Conservation (phyloP, 1,139 yeast genomes). For the Barnettozyma hawaiiensis region DNA sequence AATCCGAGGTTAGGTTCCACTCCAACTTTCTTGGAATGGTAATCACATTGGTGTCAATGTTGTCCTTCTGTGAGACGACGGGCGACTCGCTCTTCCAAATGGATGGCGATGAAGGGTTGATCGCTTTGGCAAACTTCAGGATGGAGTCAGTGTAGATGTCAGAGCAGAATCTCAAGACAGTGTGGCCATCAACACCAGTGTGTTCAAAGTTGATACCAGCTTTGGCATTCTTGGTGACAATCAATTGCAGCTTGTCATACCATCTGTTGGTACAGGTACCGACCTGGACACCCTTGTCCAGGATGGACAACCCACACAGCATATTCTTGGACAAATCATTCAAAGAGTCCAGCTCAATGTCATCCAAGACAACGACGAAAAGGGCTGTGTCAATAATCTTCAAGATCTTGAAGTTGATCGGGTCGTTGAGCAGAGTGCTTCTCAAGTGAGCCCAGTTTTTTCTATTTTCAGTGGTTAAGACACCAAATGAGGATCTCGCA, state of each 20-base stretch:
- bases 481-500: conserved; percentile 82
- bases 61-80: conserved; percentile 37
- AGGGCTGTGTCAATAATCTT: conserved; percentile 74
- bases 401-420: conserved; percentile 62
- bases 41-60: conserved; percentile 36
- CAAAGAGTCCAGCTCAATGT: conserved; percentile 59
- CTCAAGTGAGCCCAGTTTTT: conserved; percentile 79
- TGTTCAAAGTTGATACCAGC: conserved; percentile 94
- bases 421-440: conserved; percentile 39
- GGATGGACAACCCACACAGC: conserved; percentile 78
- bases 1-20: conserved; percentile 77
- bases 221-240: conserved; percentile 85
- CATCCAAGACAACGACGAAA: conserved; percentile 78
- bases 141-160: conserved; percentile 91
- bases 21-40: conserved; percentile 82
- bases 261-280: conserved; percentile 94
- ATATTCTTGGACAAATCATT: conserved; percentile 72
- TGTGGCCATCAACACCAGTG: conserved; percentile 94
- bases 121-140: conserved; percentile 76
- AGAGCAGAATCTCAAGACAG: conserved; percentile 80
- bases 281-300: conserved; percentile 80
- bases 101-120: conserved; percentile 76
- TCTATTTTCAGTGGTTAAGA: conserved; percentile 82
- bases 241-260: conserved; percentile 89
- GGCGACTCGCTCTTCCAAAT: conserved; percentile 57